Evolutionary conservation across 768 basidiomycete genomes (phyloP), one percentile per base, ranked within the genome.

Genomic region (Calocera viscosa): DNA sequence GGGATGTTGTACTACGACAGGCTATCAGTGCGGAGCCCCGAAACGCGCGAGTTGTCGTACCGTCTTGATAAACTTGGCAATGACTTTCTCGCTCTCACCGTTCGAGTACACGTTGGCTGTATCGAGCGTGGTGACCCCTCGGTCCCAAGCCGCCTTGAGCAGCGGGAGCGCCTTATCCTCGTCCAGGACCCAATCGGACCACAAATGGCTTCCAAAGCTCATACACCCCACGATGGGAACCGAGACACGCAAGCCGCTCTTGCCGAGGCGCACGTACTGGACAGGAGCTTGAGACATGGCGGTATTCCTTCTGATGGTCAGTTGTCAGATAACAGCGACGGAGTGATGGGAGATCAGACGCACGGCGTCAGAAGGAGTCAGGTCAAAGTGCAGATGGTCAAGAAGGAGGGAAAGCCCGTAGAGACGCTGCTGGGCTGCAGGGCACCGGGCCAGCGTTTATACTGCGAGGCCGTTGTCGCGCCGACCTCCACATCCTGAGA

Each of bases 91-190:
- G 22, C 67, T 68, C 38, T 66, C 66, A 2, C 73, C 73, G 28
- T 70, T 70, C 17, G 67, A 68, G 64, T 74, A 73, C 19, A 69
- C 64, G 65, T 75, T 74, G 33, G 73, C 74, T 2, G 75, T 75
- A 35, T 75, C 75, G 47, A 74, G 69, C 1, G 75, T 74, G 19
- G 69, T 72, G 39, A 76, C 71, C 16, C 74, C 74, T 8, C 67
- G 49, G 28, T 76, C 75, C 73, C 72, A 75, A 1, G 75, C 75
- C 0, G 71, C 71, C 49, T 75, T 75, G 28, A 75, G 65, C 63
- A 74, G 47, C 1, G 68, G 67, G 12, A 75, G 63, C 1, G 69
- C 69, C 47, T 73, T 65, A 12, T 72, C 72, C 65, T 75, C 75
- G 0, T 69, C 74, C 3, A 75, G 68, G 40, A 74, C 71, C 71